phyloP scores from a whole-genome alignment of 306 rosid genomes.

The Fragaria ananassa region DNA sequence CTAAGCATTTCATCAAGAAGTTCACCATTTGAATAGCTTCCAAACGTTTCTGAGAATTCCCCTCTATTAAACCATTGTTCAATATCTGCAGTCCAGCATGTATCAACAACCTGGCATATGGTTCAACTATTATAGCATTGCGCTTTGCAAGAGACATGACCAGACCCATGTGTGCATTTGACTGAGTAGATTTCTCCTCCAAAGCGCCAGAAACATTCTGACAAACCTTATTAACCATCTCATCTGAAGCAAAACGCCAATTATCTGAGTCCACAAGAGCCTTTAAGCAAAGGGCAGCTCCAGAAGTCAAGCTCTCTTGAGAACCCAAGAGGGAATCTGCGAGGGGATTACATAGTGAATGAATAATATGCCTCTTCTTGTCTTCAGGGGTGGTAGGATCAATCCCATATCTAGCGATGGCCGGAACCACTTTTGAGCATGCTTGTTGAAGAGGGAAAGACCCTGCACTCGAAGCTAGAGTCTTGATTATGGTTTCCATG shows the following conservation, averaged over 20 bases:
- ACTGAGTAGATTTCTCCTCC: slow-evolving; percentile 65
- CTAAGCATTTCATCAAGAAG: slow-evolving; percentile 73
- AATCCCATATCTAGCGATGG: slow-evolving; percentile 86
- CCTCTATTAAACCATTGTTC: slow-evolving; percentile 50
- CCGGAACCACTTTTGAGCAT: slow-evolving; percentile 80
- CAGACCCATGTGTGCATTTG: slow-evolving; percentile 72
- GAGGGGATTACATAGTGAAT: slow-evolving; percentile 73
- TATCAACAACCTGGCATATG: slow-evolving; percentile 74
- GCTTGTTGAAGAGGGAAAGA: slow-evolving; percentile 88
- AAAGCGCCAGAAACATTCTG: slow-evolving; percentile 78
- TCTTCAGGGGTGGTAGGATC: slow-evolving; percentile 81
- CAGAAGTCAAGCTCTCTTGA: slow-evolving; percentile 73
- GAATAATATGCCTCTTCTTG: slow-evolving; percentile 57
- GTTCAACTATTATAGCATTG: slow-evolving; percentile 74
- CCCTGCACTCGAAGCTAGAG: slow-evolving; percentile 79
- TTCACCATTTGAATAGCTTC: slow-evolving; percentile 77
- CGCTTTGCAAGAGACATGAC: slow-evolving; percentile 80
- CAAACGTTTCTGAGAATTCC: slow-evolving; percentile 72
- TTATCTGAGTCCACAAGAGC: slow-evolving; percentile 87
- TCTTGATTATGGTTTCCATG: slow-evolving; percentile 69
- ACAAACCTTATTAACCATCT: slow-evolving; percentile 81
- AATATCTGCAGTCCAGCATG: slow-evolving; percentile 62
- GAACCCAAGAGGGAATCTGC: slow-evolving; percentile 65
- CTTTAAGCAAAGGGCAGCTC: slow-evolving; percentile 79
- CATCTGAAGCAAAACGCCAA: slow-evolving; percentile 85